These are phyloP conservation scores for Hypoxylon perforatum DNA, from an alignment of 495 filamentous ascomycete species.

Conservation along the genomic window DNA sequence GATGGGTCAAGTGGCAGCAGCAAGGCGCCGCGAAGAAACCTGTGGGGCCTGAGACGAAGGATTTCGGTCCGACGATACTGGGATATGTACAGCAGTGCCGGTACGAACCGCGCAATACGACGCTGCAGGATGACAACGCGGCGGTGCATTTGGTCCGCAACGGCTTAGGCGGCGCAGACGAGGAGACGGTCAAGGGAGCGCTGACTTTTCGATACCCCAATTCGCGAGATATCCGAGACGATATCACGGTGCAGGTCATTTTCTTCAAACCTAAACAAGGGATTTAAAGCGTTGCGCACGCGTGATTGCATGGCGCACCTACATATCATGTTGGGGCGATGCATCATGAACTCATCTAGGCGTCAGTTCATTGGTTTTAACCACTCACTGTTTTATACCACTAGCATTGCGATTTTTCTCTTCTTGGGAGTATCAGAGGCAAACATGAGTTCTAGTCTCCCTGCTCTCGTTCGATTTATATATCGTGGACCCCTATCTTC, in stretches of 20 bases:
- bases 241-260: conserved; percentile 72
- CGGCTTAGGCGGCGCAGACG: conserved; percentile 68
- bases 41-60: conserved; percentile 14
- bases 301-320: too few species aligned
- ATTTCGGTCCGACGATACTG: conserved; percentile 32
- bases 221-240: conserved; percentile 64
- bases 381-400: too few species aligned
- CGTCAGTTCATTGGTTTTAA: background rate
- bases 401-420: conserved; percentile 4
- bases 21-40: conserved; percentile 22
- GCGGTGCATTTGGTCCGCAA: conserved; percentile 72
- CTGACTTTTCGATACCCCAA: conserved; percentile 61
- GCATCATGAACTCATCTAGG: background rate
- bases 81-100: conserved; percentile 39
- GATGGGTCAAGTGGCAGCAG: conserved; percentile 60
- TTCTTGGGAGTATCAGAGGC: background rate
- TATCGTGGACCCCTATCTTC: background rate
- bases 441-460: background rate
- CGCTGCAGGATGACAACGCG: conserved; percentile 68
- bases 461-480: too few species aligned
- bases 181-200: conserved; percentile 65
- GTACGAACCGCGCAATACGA: conserved; percentile 39
- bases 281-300: background rate
- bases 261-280: conserved; percentile 59
- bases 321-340: too few species aligned